phyloP scores from a whole-genome alignment of 2,329 filamentous ascomycete genomes.

The Microsporum audouinii region DNA sequence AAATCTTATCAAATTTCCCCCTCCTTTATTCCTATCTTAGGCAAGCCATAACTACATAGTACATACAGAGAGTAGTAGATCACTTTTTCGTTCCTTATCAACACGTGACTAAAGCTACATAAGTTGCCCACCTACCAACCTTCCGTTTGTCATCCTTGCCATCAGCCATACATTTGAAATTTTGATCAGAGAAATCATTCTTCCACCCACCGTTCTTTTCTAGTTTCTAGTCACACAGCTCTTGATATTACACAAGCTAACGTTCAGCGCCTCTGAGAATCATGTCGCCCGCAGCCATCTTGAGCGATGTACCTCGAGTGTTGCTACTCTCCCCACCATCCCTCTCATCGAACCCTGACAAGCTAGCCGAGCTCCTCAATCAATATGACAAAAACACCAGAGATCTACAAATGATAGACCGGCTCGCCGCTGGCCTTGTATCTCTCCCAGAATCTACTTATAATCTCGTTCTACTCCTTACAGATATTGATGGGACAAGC shows the following conservation, averaged over 20 bases:
- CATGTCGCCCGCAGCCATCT: not conserved
- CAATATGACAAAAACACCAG: slow-evolving; percentile 63
- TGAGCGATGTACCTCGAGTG: slow-evolving; percentile 42
- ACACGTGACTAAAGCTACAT: not conserved
- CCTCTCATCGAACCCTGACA: slow-evolving; percentile 71
- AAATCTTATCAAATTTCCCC: not conserved
- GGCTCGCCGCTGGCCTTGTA: slow-evolving; percentile 70
- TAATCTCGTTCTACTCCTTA: slow-evolving; percentile 72
- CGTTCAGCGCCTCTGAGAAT: too few relatives aligned
- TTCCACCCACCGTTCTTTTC: not conserved
- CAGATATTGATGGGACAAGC: slow-evolving; percentile 40
- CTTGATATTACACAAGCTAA: not conserved
- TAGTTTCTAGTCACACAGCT: not conserved
- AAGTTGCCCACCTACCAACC: not conserved
- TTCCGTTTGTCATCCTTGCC: not conserved
- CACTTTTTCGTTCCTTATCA: not conserved
- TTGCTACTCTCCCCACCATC: slow-evolving; percentile 85
- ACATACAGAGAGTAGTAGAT: not conserved
- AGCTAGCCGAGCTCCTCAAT: slow-evolving; percentile 58
- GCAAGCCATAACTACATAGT: not conserved
- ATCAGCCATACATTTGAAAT: not conserved
- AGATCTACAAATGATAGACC: slow-evolving; percentile 96
- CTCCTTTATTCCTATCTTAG: not conserved
- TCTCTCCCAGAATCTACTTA: slow-evolving; percentile 66
- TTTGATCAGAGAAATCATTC: not conserved